Evolutionary conservation across 2,329 filamentous ascomycete genomes (phyloP), one percentile per base, ranked within the genome.

Genomic region (Diaporthe velutina): DNA sequence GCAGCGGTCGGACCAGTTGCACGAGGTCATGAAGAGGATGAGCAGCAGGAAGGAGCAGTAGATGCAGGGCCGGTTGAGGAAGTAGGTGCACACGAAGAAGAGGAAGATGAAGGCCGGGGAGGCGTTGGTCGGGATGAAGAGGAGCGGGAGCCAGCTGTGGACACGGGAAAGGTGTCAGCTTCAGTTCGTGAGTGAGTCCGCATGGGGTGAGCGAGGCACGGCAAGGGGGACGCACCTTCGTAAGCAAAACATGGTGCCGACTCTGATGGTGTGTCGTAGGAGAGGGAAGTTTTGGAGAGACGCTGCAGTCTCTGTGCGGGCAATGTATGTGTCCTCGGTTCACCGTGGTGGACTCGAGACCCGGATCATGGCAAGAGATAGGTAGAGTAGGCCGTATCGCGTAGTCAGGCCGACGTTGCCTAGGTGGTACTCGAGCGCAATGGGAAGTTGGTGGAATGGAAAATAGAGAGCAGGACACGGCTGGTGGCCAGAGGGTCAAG

Each of bases 21-120:
- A 97, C 35, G 93, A 95, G 35, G 95, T 97, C 78, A 96, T 90
- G 87, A 98, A 98, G 79, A 99, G 95, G 79, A 98, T 95, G 78
- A 98, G 90, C 66, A 99, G 94, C 71, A 99, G 93, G 76, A 98
- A 92, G 76, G 95, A 98, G 90, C 97, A 99, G 89, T 99, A 99
- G 79, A 98, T 93, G 87, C 97, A 99, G 71, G 97, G 97, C 73
- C 96, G 93, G 86, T 98, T 98, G 80, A 99, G 92, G 85, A 98
- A 94, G 88, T 98, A 98, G 78, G 96, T 98, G 84, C 96, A 95
- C 78, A 95, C 89, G 86, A 99, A 93, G 88, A 97, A 95, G 85
- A 95, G 90, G 85, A 96, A 91, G 83, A 97, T 94, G 86, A 96
- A 96, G 80, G 94, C 90, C 35, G 94, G 94, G 74, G 94, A 95